Evolutionary conservation across 345 rosid species (phyloP), one percentile per base, ranked within the genome.

Genomic region (Brassica juncea): DNA sequence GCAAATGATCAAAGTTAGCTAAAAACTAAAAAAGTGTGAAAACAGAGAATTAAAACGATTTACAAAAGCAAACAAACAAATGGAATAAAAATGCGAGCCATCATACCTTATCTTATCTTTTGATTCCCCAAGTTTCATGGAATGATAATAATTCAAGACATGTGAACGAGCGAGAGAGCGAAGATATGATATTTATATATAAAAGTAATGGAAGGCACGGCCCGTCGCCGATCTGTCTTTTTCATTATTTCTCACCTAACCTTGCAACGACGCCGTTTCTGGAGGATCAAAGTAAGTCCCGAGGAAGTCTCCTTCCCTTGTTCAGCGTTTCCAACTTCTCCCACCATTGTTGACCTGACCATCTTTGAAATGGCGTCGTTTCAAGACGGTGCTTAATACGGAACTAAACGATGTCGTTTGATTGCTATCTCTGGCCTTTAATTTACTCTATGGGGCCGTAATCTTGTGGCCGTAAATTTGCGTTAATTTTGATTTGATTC

Each of bases 101-200:
- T 28, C 42, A 64, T 80, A 80, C 76, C 83, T 80, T 80, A 80
- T 80, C 83, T 80, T 75, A 80, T 75, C 83, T n/a, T n/a, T 69
- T 7, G 37, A 31, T 32, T 8, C n/a, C 80, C 76, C 71, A 75
- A 65, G 31, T 65, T 44, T 80, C 68, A 42, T 72, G 80, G 80
- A 80, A 74, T 80, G 42, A 35, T 74, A 80, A 74, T 80, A 57
- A 37, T 74, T 62, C 75, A 70, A 60, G 0, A 61, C 23, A 71
- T 52, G 57, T 52, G 57, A 39, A 54, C 21, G 64, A 70, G 70
- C 52, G 55, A 66, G 69, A 34, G 54, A 21, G 54, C 21, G 70
- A 39, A 14, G 66, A 64, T 49, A 71, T 25, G 15, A 65, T n/a
- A 32, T 52, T n/a, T 52, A 52, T 14, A 1, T n/a, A 44, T 44